Base-by-base conservation (phyloP, 139 green algal genomes). In the Mesostigma viride region DNA sequence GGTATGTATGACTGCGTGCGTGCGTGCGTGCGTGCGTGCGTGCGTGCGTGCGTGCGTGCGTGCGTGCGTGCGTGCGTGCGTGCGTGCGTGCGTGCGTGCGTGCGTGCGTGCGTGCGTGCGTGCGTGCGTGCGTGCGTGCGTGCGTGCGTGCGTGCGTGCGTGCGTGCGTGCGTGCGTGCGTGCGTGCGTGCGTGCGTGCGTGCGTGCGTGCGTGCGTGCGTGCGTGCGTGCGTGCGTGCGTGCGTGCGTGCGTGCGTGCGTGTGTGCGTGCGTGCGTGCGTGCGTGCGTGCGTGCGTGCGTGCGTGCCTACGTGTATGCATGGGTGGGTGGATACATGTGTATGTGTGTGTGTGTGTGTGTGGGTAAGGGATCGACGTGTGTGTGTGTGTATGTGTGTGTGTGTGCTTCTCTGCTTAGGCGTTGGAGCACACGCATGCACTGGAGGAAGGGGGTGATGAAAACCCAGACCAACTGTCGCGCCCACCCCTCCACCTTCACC, bases 221-320 rank as follows among this genome's bases (percentile, higher is more conserved):
- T 59, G 48, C 17, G 48, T 59, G 48, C 17, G 48, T 59, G 48
- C 17, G 17, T 59, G 48, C 17, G 48, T 59, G 48, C 28, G 48
- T 59, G 48, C 28, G 48, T 59, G 48, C 17, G 48, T 59, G 48
- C 17, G 17, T 59, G 48, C 17, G 17, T 59, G 57, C 28, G 48
- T 59, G 57, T 40, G 57, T 64, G 57, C 27, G 57, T 64, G 57
- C 27, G 57, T 64, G 57, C 27, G 57, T 64, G 57, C 27, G 57
- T 64, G 57, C 4, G 30, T 40, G 57, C 17, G 57, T 64, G 57
- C 27, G 57, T 64, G 57, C 27, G 27, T 64, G 57, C 28, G 57
- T 64, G n/a, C n/a, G n/a, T n/a, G n/a, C n/a, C n/a, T n/a, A n/a
- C n/a, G n/a, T n/a, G n/a, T n/a, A n/a, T n/a, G n/a, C n/a, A n/a